Evolutionary conservation across 2,329 filamentous ascomycete species (phyloP), one percentile per base, ranked within the genome.

Genomic region (Pleoardoris graminearum): DNA sequence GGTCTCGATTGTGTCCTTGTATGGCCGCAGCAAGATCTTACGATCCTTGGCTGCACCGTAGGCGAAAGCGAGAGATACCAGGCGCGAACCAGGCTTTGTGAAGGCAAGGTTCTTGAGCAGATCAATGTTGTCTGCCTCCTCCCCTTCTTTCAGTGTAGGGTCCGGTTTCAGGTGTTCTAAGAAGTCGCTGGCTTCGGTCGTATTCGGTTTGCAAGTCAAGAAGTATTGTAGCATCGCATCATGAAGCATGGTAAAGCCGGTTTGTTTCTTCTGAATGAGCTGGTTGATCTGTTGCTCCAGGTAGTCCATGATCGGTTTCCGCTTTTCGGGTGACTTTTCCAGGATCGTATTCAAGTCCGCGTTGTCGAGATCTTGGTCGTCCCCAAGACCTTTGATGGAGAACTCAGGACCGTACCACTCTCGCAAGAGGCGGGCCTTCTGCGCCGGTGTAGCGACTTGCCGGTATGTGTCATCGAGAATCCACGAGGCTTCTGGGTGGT

Each of bases 191-290:
- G 90, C 86, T 71, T 97, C 93, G 52, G 90, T 85, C 38, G 86
- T 90, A 3, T 88, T 91, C 4, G 84, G 79, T 59, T 88, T 87
- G 41, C 87, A 85, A 65, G 89, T 93, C 48, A 91, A 77, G 76
- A 93, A 97, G 75, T 97, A 99, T 72, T 99, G 93, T 54, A 97
- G 80, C 92, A 99, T 96, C 44, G 94, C 94, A 67, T 97, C 94
- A 74, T 99, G 95, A 17, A 99, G 84, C 83, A 99, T 95, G 2
- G 93, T 97, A 76, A 99, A 97, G 8, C 91, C 93, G 0, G 91
- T 95, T 77, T 94, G 87, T 77, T 94, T 94, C 83, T 99, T 99
- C 76, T 99, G 92, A 42, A 97, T 83, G 36, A 99, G 83, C 57
- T 88, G 85, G 75, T 97, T 96, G 79, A 96, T 94, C 76, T 96